These are phyloP conservation scores for Chytridium lagenaria DNA, from an alignment of 371 early-diverging fungal genomes.

Conservation along the genomic window DNA sequence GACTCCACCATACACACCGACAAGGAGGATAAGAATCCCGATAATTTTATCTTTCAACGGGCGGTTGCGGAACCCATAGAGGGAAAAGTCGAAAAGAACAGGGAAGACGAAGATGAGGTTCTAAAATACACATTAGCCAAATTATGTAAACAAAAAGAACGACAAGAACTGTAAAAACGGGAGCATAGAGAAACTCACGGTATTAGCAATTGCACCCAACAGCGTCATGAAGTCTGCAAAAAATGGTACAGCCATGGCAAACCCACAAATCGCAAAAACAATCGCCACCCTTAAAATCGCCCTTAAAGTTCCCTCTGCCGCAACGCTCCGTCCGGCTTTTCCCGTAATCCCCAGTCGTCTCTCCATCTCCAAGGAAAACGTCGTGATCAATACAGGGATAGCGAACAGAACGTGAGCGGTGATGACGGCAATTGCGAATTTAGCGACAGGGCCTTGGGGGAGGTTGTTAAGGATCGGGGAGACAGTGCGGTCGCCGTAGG, in stretches of 20 bases:
- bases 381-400: slow-evolving; percentile 79
- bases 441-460: slow-evolving; percentile 67
- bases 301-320: slow-evolving; percentile 14
- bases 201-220: slow-evolving; percentile 78
- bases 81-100: slow-evolving; percentile 75
- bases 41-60: slow-evolving; percentile 62
- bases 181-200: slow-evolving; percentile 47
- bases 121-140: slow-evolving; percentile 59
- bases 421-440: slow-evolving; percentile 74
- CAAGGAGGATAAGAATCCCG: slow-evolving; percentile 62
- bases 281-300: slow-evolving; percentile 61
- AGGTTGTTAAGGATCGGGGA: slow-evolving; percentile 80
- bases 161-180: slow-evolving; percentile 63
- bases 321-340: slow-evolving; percentile 6
- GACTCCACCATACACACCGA: slow-evolving; percentile 76
- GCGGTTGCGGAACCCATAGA: slow-evolving; percentile 72
- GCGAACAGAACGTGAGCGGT: slow-evolving; percentile 85
- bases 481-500: slow-evolving; percentile 72
- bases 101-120: slow-evolving; percentile 83
- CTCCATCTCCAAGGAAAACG: slow-evolving; percentile 66
- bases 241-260: slow-evolving; percentile 75
- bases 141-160: slow-evolving; percentile 73
- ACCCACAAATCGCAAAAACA: slow-evolving; percentile 62
- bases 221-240: slow-evolving; percentile 84
- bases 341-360: slow-evolving; percentile 30